Evolutionary conservation across 495 filamentous ascomycete species (phyloP).

Genomic region (Talaromyces stipitatus): DNA sequence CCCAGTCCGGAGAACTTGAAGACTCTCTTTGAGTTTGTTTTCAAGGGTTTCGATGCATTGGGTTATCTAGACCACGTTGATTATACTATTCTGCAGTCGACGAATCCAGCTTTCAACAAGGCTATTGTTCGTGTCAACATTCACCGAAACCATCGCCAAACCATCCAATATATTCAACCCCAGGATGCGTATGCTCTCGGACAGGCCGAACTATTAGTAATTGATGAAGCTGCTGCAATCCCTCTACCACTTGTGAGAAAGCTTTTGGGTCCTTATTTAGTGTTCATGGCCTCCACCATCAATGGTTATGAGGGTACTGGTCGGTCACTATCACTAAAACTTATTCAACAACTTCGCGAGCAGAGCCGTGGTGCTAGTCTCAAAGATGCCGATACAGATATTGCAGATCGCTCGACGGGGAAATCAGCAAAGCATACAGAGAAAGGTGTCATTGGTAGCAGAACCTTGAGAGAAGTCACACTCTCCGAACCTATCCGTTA

Average conservation of each 20-base stretch:
- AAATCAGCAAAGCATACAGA: constrained; percentile 57
- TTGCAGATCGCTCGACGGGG: constrained; percentile 67
- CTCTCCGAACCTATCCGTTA: constrained; percentile 93
- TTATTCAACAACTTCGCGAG: constrained; percentile 95
- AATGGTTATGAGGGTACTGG: constrained; percentile 99
- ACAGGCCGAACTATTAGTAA: constrained; percentile 91
- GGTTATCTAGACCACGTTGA: constrained; percentile 90
- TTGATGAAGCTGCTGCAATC: constrained; percentile 97
- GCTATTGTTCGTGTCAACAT: constrained; percentile 96
- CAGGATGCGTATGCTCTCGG: constrained; percentile 92
- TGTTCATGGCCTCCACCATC: constrained; percentile 99
- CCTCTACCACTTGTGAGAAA: constrained; percentile 87
- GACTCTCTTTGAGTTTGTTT: constrained; percentile 95
- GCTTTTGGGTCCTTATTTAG: constrained; percentile 94
- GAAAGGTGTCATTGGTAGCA: constrained; percentile 52
- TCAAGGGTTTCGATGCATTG: constrained; percentile 95
- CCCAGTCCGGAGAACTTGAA: constrained; percentile 98
- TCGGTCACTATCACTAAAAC: constrained; percentile 86
- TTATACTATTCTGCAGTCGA: constrained; percentile 97
- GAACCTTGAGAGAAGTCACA: constrained; percentile 87
- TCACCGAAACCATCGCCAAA: constrained; percentile 91
- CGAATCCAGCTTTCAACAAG: constrained; percentile 98
- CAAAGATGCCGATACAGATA: constrained; percentile 45
- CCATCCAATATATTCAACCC: constrained; percentile 96
- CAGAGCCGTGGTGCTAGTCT: constrained; percentile 60